Evolutionary conservation across 2,329 filamentous ascomycete species (phyloP).

Genomic region (Alternaria tenuissima): DNA sequence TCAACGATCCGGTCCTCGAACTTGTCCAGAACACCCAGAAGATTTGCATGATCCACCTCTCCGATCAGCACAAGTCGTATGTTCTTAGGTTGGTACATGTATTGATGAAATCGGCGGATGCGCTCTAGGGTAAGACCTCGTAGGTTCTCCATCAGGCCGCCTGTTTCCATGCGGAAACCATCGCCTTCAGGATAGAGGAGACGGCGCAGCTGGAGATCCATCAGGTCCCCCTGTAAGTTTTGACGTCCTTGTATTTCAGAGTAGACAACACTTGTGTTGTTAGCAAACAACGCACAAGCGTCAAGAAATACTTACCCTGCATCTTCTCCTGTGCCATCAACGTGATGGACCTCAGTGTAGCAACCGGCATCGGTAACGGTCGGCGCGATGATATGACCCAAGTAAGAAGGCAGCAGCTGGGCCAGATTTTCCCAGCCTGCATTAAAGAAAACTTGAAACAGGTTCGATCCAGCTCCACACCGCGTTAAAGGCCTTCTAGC

Average conservation of each 20-base stretch:
- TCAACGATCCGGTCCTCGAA: conserved; percentile 89
- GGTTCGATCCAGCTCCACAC: too few relatives aligned
- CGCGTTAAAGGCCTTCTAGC: too few relatives aligned
- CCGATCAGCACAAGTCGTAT: conserved; percentile 91
- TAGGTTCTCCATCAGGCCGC: conserved; percentile 92
- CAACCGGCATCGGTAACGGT: conserved; percentile 93
- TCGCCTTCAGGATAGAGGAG: conserved; percentile 87
- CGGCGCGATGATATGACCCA: conserved; percentile 91
- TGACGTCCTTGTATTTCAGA: conserved; percentile 98
- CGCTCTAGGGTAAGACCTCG: conserved; percentile 85
- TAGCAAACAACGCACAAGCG: conserved; percentile 10
- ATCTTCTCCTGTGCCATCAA: conserved; percentile 92
- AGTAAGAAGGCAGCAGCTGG: conserved; percentile 92
- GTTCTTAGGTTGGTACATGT: conserved; percentile 98
- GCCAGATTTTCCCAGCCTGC: conserved; percentile 98
- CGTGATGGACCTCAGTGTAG: conserved; percentile 94
- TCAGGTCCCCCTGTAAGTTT: conserved; percentile 82
- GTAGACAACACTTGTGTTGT: conserved; percentile 76
- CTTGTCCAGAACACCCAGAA: conserved; percentile 81
- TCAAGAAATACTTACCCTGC: conserved; percentile 63
- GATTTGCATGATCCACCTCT: conserved; percentile 81
- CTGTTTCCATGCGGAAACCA: conserved; percentile 97
- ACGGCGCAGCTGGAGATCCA: conserved; percentile 82
- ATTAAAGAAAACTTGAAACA: too few relatives aligned
- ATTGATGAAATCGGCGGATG: conserved; percentile 91